phyloP scores from a whole-genome alignment of 257 asterid genomes.

The Scutellaria minor region DNA sequence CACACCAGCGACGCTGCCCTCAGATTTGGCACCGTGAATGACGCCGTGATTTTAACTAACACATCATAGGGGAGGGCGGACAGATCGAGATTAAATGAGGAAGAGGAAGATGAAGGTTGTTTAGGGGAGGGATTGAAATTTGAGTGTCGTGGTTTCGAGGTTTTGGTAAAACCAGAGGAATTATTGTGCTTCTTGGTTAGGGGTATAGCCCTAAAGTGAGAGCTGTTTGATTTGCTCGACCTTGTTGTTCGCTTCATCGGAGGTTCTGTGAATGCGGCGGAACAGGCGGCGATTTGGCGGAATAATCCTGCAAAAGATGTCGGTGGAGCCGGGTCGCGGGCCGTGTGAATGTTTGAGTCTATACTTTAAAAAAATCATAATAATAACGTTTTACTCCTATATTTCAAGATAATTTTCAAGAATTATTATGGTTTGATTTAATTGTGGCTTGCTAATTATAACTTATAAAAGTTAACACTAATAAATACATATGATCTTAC shows the following conservation, averaged over 20 bases:
- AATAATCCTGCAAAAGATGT: background rate
- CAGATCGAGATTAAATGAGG: conserved; percentile 36
- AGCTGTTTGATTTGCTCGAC: conserved; percentile 49
- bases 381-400: too few relatives aligned
- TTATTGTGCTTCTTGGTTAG: conserved; percentile 32
- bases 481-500: too few relatives aligned
- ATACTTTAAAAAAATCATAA: too few relatives aligned
- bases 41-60: conserved; percentile 52
- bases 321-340: background rate
- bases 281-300: background rate
- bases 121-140: conserved; percentile 19
- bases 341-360: too few relatives aligned
- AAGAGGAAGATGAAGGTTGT: conserved; percentile 21
- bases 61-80: conserved; percentile 69
- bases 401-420: too few relatives aligned
- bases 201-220: conserved; percentile 44
- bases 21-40: conserved; percentile 57
- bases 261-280: conserved; percentile 17
- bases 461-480: too few relatives aligned
- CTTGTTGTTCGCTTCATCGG: conserved; percentile 51
- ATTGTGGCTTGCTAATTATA: too few relatives aligned
- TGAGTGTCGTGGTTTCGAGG: conserved; percentile 30
- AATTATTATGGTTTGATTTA: too few relatives aligned
- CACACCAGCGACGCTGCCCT: conserved; percentile 75
- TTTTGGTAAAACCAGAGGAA: conserved; percentile 8